phyloP scores from a whole-genome alignment of 2,329 filamentous ascomycete species.

The Trichoderma afroharzianum region DNA sequence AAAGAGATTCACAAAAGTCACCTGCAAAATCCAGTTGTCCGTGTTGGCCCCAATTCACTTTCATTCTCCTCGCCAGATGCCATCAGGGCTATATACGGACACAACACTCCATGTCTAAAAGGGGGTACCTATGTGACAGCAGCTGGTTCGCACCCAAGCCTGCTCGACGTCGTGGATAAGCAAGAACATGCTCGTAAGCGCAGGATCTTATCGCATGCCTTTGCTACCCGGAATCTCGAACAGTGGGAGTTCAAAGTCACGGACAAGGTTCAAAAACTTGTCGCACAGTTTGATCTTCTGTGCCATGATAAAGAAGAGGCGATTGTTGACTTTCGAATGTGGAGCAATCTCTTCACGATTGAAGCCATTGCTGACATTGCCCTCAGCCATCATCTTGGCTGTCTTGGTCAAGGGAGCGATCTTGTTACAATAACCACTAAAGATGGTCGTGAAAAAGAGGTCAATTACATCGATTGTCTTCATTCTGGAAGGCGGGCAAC shows the following conservation, averaged over 20 bases:
- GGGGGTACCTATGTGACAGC: background rate
- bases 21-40: background rate
- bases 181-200: background rate
- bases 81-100: background rate
- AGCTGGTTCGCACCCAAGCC: background rate
- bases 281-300: background rate
- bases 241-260: background rate
- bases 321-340: background rate
- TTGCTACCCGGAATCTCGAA: background rate
- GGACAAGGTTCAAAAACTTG: background rate
- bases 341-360: background rate
- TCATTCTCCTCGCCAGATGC: background rate
- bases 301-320: background rate
- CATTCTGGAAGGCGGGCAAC: background rate
- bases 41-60: background rate
- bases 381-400: background rate
- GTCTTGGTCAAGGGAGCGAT: background rate
- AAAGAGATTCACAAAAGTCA: background rate
- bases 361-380: background rate
- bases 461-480: background rate
- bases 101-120: background rate
- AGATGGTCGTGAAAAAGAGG: background rate
- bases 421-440: background rate
- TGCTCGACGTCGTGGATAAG: background rate
- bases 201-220: background rate